Percentiles rank a stretch among this genome's conserved stretches.
Conservation (phyloP, 164 flowering plant genomes). For the Houttuynia cordata region DNA sequence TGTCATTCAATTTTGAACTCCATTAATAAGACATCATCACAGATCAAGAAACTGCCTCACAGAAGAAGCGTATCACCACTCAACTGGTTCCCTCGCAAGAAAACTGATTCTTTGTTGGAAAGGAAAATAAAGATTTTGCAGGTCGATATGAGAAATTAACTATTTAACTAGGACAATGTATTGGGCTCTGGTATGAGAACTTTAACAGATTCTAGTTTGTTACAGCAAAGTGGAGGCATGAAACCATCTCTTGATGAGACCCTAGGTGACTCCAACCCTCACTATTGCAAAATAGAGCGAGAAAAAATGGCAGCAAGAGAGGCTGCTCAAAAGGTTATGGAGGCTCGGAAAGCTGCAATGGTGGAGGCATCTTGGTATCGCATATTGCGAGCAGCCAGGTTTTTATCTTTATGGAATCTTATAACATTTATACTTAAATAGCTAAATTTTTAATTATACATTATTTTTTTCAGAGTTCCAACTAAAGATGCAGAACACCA, state of each 20-base stretch:
- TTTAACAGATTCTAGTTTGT: neutral
- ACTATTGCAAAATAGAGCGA: slow-evolving; percentile 62
- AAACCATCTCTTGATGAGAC: slow-evolving; percentile 82
- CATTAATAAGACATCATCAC: slow-evolving; percentile 52
- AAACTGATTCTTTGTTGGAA: slow-evolving; percentile 70
- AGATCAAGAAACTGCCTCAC: slow-evolving; percentile 60
- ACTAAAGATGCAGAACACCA: slow-evolving; percentile 62
- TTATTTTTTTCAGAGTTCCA: slow-evolving; percentile 47
- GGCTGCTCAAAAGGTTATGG: slow-evolving; percentile 75
- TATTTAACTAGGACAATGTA: neutral
- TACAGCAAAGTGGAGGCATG: slow-evolving; percentile 86
- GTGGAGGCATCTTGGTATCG: slow-evolving; percentile 98
- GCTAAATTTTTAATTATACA: neutral
- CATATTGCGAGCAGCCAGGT: slow-evolving; percentile 88
- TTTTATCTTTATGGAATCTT: too few relatives aligned
- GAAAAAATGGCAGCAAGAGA: slow-evolving; percentile 88
- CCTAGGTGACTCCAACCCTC: slow-evolving; percentile 78
- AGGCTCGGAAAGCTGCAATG: slow-evolving; percentile 87
- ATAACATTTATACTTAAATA: neutral
- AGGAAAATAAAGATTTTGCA: slow-evolving; percentile 75
- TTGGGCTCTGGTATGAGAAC: neutral
- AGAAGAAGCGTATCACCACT: slow-evolving; percentile 59
- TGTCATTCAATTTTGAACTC: slow-evolving; percentile 34
- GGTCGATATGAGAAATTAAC: slow-evolving; percentile 24
- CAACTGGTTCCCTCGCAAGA: slow-evolving; percentile 85